Percentiles rank a stretch among this genome's conserved stretches.
phyloP scores from a whole-genome alignment of 2,329 filamentous ascomycete species.

The Chlorencoelia australis region DNA sequence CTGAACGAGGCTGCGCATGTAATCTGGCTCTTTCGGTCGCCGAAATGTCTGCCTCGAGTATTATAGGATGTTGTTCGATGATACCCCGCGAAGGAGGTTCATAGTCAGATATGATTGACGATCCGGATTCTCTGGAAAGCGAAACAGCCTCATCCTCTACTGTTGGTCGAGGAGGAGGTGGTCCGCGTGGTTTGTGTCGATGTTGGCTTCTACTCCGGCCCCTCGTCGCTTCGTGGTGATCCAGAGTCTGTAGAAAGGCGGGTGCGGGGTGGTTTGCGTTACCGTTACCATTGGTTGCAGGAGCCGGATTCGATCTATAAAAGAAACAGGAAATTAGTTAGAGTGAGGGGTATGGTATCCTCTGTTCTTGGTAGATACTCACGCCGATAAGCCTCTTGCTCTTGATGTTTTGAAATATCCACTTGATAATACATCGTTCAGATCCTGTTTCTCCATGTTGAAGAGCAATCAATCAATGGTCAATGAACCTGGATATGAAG shows the following conservation, averaged over 20 bases:
- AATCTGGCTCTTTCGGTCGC: conserved; percentile 21
- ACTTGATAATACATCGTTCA: conserved; percentile 31
- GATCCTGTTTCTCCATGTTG: conserved; percentile 18
- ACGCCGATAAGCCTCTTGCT: conserved; percentile 30
- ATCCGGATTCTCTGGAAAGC: conserved; percentile 46
- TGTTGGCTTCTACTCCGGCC: conserved; percentile 16
- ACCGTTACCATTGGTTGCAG: conserved; percentile 6
- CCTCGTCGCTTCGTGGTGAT: conserved; percentile 5
- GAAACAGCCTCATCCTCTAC: conserved; percentile 61
- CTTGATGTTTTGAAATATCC: conserved; percentile 42
- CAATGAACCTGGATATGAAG: too few relatives aligned
- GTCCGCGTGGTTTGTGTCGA: conserved; percentile 12
- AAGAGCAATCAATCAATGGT: too few relatives aligned
- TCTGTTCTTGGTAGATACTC: conserved; percentile 10
- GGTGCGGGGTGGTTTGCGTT: too few relatives aligned
- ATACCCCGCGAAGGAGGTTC: conserved; percentile 52
- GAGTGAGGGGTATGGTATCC: background rate
- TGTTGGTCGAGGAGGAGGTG: conserved; percentile 47
- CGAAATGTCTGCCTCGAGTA: conserved; percentile 46
- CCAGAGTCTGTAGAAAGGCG: conserved; percentile 5
- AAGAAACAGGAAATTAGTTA: conserved; percentile 1
- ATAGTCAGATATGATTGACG: conserved; percentile 29
- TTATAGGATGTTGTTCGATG: conserved; percentile 57
- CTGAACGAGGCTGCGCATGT: conserved; percentile 15
- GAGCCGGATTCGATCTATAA: conserved; percentile 7